A percentile compares a stretch with the other conserved stretches of the same genome.
Evolutionary conservation across 176 grass and related monocot genomes (phyloP).

Genomic region (Chrysopogon serrulatus): DNA sequence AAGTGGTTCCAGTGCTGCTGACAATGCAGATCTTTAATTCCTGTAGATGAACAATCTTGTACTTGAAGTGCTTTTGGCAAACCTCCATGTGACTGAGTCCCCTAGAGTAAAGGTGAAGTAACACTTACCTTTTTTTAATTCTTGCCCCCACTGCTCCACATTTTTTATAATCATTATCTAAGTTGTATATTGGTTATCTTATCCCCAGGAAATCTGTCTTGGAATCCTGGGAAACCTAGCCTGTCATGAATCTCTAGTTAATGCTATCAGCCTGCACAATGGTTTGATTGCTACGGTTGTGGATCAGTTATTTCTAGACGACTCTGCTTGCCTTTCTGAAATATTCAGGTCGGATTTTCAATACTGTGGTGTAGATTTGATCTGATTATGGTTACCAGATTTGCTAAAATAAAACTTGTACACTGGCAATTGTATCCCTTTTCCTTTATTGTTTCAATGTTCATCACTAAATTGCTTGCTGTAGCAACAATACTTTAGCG

Average conservation of each 20-base stretch:
- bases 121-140: background rate
- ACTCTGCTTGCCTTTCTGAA: slow-evolving; percentile 74
- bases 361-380: slow-evolving; percentile 6
- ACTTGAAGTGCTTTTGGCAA: slow-evolving; percentile 86
- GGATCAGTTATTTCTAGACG: slow-evolving; percentile 73
- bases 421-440: background rate
- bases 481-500: background rate
- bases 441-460: background rate
- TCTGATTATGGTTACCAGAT: background rate
- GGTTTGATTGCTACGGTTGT: slow-evolving; percentile 71
- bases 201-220: slow-evolving; percentile 82
- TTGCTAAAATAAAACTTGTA: background rate
- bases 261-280: slow-evolving; percentile 54
- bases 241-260: slow-evolving; percentile 69
- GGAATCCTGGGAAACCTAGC: slow-evolving; percentile 92
- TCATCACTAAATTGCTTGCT: background rate
- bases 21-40: slow-evolving; percentile 23
- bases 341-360: slow-evolving; percentile 62
- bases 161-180: background rate
- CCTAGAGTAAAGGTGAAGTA: slow-evolving; percentile 58
- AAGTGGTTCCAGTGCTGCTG: slow-evolving; percentile 28
- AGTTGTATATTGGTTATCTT: slow-evolving; percentile 22
- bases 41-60: slow-evolving; percentile 79
- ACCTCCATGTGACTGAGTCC: slow-evolving; percentile 59
- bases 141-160: background rate